phyloP scores from a whole-genome alignment of 345 rosid genomes.

The Nasturtium officinale region DNA sequence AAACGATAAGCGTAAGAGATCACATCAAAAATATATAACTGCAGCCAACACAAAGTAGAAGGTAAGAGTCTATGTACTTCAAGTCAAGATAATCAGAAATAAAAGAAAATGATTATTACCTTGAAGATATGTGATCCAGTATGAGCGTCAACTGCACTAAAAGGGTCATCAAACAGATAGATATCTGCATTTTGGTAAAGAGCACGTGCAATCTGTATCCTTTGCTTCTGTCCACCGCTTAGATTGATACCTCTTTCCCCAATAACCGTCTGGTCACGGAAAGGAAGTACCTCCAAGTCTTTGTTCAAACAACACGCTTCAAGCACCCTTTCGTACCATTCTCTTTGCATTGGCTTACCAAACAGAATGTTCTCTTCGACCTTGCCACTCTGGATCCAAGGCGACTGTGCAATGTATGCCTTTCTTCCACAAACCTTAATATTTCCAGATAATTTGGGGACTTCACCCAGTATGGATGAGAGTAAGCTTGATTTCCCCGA shows the following conservation, averaged over 20 bases:
- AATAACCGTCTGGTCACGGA: slow-evolving; percentile 62
- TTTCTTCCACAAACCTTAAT: slow-evolving; percentile 59
- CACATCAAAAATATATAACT: slow-evolving; percentile 7
- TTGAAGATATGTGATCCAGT: slow-evolving; percentile 74
- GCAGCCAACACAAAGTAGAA: background rate
- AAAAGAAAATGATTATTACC: slow-evolving; percentile 43
- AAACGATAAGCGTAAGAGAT: slow-evolving; percentile 17
- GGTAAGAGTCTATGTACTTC: background rate
- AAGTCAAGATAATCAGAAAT: slow-evolving; percentile 19
- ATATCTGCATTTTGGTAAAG: slow-evolving; percentile 65
- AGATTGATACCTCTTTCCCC: slow-evolving; percentile 90
- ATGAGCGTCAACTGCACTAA: slow-evolving; percentile 79
- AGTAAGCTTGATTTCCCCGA: slow-evolving; percentile 82
- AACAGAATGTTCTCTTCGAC: slow-evolving; percentile 70
- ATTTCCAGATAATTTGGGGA: slow-evolving; percentile 61
- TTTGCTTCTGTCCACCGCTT: slow-evolving; percentile 91
- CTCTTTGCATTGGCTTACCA: slow-evolving; percentile 54
- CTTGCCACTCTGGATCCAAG: slow-evolving; percentile 83
- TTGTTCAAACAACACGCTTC: slow-evolving; percentile 62
- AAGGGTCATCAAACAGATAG: slow-evolving; percentile 77
- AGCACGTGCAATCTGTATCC: slow-evolving; percentile 82
- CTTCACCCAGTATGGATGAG: slow-evolving; percentile 72
- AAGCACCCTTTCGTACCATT: slow-evolving; percentile 54
- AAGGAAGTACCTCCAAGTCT: slow-evolving; percentile 60
- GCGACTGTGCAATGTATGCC: slow-evolving; percentile 75